Evolutionary conservation across 257 asterid species (phyloP).

Genomic region (Rehmannia glutinosa): DNA sequence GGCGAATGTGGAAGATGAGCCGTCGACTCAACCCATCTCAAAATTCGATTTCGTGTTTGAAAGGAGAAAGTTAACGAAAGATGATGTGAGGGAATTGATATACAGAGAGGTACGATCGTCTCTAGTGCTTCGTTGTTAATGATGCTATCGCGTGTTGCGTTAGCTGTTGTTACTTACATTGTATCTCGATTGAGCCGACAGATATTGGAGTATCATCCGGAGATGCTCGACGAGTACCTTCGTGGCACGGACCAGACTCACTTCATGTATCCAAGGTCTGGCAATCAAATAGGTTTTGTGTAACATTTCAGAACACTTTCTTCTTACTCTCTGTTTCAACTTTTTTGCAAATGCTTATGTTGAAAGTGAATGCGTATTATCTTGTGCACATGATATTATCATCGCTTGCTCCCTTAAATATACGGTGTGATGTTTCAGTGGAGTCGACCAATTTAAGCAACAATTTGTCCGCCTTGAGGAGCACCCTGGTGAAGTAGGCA

Average conservation of each 20-base stretch:
- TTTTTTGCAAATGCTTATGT: not conserved
- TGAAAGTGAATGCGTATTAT: too few relatives aligned
- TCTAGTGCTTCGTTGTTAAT: not conserved
- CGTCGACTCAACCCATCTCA: constrained; percentile 53
- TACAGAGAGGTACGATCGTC: constrained; percentile 45
- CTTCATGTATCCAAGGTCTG: constrained; percentile 88
- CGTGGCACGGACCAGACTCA: constrained; percentile 58
- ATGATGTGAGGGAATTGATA: constrained; percentile 55
- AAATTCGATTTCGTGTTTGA: constrained; percentile 67
- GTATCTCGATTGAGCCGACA: constrained; percentile 34
- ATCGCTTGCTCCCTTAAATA: not conserved
- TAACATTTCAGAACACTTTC: too few relatives aligned
- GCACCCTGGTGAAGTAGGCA: constrained; percentile 38
- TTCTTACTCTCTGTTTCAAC: not conserved
- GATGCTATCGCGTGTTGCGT: not conserved
- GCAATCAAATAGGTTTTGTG: constrained; percentile 1
- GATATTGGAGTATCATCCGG: constrained; percentile 95
- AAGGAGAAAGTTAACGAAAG: constrained; percentile 57
- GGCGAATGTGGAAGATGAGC: constrained; percentile 57
- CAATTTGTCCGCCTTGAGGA: constrained; percentile 63
- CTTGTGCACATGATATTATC: too few relatives aligned
- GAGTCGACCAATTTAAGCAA: constrained; percentile 64
- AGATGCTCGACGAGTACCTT: constrained; percentile 78
- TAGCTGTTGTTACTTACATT: constrained; percentile 26
- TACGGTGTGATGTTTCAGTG: constrained; percentile 29